Evolutionary conservation across 2,329 filamentous ascomycete genomes (phyloP).

Genomic region (Leptoxyphium fumago): DNA sequence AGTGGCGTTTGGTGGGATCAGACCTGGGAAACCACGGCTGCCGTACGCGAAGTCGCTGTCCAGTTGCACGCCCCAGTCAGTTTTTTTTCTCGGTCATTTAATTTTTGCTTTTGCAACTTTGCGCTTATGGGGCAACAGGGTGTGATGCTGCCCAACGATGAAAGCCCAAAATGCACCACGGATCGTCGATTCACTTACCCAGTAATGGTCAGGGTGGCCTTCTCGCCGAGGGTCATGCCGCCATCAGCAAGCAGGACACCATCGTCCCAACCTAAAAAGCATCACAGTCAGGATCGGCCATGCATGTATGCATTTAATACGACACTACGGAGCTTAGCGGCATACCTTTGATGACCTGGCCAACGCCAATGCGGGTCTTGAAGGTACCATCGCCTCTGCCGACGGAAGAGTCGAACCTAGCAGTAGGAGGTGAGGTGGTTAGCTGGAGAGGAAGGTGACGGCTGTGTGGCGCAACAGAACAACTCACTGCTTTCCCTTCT

Average conservation of each 20-base stretch:
- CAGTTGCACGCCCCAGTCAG: conserved; percentile 1
- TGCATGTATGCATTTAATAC: no score
- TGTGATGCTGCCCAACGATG: conserved; percentile 7
- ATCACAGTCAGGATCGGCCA: background rate
- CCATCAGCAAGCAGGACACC: conserved; percentile 43
- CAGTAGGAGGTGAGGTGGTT: conserved; percentile 2
- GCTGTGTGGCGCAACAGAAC: background rate
- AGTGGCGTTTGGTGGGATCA: conserved; percentile 60
- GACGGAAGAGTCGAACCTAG: conserved; percentile 78
- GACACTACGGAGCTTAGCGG: background rate
- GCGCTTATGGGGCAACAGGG: no score
- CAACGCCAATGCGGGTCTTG: conserved; percentile 61
- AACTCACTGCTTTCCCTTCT: conserved; percentile 57
- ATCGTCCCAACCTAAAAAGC: conserved; percentile 39
- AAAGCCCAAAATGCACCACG: background rate
- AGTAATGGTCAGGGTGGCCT: conserved; percentile 68
- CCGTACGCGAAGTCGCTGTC: conserved; percentile 52
- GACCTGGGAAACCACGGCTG: conserved; percentile 54
- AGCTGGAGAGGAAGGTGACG: background rate
- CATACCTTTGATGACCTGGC: conserved; percentile 73
- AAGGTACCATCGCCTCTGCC: conserved; percentile 54
- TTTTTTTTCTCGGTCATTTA: background rate
- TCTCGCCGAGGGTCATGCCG: conserved; percentile 82
- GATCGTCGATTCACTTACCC: conserved; percentile 35
- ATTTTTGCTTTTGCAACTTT: no score